These are phyloP conservation scores for Porcisia deanei DNA, from an alignment of 208 protist genomes.

Conservation along the genomic window DNA sequence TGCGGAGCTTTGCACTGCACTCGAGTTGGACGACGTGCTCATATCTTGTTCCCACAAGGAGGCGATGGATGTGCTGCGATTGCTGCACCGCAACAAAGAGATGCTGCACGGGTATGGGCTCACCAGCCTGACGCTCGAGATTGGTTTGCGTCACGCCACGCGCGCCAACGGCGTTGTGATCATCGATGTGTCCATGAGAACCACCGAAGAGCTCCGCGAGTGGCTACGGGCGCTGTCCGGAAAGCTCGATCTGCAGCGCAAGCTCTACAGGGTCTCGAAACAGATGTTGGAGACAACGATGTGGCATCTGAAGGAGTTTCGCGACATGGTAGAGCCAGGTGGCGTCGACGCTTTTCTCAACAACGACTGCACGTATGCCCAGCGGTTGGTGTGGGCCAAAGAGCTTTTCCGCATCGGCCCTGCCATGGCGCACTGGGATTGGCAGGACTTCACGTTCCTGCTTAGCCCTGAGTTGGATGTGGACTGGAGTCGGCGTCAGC, in stretches of 20 bases:
- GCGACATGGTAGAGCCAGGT: constrained; percentile 70
- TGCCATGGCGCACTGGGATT: constrained; percentile 86
- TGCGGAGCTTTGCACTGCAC: constrained; percentile 66
- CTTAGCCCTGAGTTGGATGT: constrained; percentile 80
- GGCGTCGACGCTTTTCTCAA: constrained; percentile 83
- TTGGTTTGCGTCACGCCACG: constrained; percentile 71
- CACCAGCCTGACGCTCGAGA: constrained; percentile 80
- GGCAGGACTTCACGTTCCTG: constrained; percentile 88
- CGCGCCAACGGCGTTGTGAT: constrained; percentile 92
- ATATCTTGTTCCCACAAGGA: constrained; percentile 88
- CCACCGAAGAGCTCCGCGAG: constrained; percentile 45
- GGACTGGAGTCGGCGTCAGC: constrained; percentile 67
- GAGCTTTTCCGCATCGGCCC: constrained; percentile 85
- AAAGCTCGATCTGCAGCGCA: constrained; percentile 77
- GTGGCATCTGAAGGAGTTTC: constrained; percentile 90
- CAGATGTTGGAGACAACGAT: constrained; percentile 90
- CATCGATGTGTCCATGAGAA: constrained; percentile 47
- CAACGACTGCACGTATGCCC: constrained; percentile 91
- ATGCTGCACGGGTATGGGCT: constrained; percentile 74
- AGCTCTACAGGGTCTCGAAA: constrained; percentile 85
- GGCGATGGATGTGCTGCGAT: constrained; percentile 53
- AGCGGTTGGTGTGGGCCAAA: constrained; percentile 87
- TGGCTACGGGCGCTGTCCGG: constrained; percentile 75
- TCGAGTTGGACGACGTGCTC: constrained; percentile 88
- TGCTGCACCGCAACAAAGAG: constrained; percentile 81